These are phyloP conservation scores for Eucalyptus regnans DNA, from an alignment of 345 rosid species.

Conservation along the genomic window DNA sequence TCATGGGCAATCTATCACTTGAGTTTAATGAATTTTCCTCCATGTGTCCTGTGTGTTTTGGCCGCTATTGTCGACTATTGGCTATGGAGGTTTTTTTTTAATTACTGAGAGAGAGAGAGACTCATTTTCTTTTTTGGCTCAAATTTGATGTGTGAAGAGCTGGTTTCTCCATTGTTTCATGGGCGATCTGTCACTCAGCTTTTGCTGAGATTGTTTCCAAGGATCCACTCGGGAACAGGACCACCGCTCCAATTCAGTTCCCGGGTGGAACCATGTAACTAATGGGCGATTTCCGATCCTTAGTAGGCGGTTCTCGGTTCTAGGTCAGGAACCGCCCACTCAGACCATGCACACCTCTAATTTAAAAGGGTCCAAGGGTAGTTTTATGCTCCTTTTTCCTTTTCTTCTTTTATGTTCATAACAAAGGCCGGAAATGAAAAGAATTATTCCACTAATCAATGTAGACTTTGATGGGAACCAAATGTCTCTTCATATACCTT, in stretches of 20 bases:
- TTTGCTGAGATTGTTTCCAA: rapidly evolving
- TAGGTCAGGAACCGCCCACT: rapidly evolving
- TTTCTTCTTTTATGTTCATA: not conserved
- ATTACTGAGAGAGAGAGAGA: no score
- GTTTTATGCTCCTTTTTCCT: not conserved
- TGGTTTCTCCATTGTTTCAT: no score
- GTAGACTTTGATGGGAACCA: not conserved
- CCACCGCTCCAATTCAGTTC: rapidly evolving
- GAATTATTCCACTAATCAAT: not conserved
- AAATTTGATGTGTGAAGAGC: no score
- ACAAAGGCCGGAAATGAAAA: rapidly evolving
- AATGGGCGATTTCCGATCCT: rapidly evolving
- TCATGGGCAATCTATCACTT: no score
- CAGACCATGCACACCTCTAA: rapidly evolving
- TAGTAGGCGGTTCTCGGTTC: rapidly evolving
- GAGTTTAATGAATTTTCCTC: no score
- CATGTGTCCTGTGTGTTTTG: no score
- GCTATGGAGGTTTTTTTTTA: no score
- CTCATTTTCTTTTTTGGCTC: no score
- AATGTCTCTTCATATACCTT: not conserved
- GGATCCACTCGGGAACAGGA: rapidly evolving
- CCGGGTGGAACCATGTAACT: rapidly evolving
- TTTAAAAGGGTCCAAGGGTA: no score
- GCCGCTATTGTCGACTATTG: no score
- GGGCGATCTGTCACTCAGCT: rapidly evolving